Base-by-base conservation (phyloP, 352 stramenopile genomes). In the Globisporangium cylindrosporum region DNA sequence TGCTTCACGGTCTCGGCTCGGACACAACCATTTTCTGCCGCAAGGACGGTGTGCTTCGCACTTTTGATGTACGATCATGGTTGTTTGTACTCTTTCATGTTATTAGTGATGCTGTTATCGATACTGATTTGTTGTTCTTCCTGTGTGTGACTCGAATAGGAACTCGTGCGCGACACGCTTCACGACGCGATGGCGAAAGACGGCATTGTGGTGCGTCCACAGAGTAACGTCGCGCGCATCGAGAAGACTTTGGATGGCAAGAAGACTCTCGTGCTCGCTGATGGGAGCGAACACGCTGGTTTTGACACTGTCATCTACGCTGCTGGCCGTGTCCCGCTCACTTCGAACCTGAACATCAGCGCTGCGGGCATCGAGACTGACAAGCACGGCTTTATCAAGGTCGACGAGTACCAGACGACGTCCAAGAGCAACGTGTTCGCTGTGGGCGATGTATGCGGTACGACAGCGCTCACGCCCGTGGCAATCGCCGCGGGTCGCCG, bases 351-450 rank as follows among this genome's bases (percentile, higher is more conserved):
- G 9, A 85, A 91, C 54, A 75, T 98, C 14, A 80, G 93, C 48
- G 75, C 76, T 6, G 84, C 82, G 0, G 86, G 84, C 46, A 76
- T 98, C 5, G 65, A 82, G 36, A 85, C 79, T 0, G 73, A 94
- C 46, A 59, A 76, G 20, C 71, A 79, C 29, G 85, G 85, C 20
- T 92, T 94, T 63, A 93, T 98, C 67, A 54, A 71, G 51, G 86
- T 97, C 10, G 91, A 98, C 70, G 90, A 97, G 24, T 95, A 90
- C 64, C 84, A 98, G 74, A 86, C 96, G 64, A 99, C 97, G 3
- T 90, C 86, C 38, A 84, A 82, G 18, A 69, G 76, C 14, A 86
- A 87, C 59, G 82, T 97, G 32, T 92, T 88, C 72, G 92, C 90
- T 1, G 73, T 97, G 18, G 90, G 89, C 22, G 77, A 93, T 67